Percentiles rank a stretch among this genome's conserved stretches.
These are phyloP conservation scores for Sparassis latifolia DNA, from an alignment of 1,284 basidiomycete species.

Conservation along the genomic window DNA sequence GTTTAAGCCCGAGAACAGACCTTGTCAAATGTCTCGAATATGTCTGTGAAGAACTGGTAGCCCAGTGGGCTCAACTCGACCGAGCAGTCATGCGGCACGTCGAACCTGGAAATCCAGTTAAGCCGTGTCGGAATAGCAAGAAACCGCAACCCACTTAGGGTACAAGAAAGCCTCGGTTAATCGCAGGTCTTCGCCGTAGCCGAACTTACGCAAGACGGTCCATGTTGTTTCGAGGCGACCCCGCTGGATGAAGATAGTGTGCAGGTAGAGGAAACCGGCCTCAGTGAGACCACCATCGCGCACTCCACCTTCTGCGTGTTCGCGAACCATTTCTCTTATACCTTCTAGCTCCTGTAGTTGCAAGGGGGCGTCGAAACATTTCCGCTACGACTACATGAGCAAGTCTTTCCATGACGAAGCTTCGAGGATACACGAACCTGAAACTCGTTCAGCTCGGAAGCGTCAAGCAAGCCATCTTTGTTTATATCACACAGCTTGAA, in stretches of 20 bases:
- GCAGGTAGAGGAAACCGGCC: conserved; percentile 89
- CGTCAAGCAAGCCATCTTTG: conserved; percentile 90
- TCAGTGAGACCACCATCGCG: conserved; percentile 82
- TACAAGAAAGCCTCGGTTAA: conserved; percentile 83
- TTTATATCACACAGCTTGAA: conserved; percentile 95
- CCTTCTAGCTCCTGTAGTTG: conserved; percentile 92
- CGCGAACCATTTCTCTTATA: conserved; percentile 80
- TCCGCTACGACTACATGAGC: conserved; percentile 47
- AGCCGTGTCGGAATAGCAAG: conserved; percentile 8
- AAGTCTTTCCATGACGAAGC: conserved; percentile 1
- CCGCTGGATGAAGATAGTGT: conserved; percentile 96
- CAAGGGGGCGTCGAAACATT: conserved; percentile 92
- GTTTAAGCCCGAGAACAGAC: conserved; percentile 30
- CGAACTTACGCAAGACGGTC: conserved; percentile 93
- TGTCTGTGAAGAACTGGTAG: conserved; percentile 96
- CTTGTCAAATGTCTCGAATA: conserved; percentile 96
- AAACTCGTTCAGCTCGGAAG: conserved; percentile 92
- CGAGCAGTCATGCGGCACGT: conserved; percentile 89
- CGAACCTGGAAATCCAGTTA: conserved; percentile 54
- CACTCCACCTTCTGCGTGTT: conserved; percentile 65
- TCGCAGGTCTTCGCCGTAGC: conserved; percentile 91
- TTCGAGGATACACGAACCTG: conserved; percentile 49
- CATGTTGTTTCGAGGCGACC: conserved; percentile 97
- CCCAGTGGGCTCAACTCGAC: conserved; percentile 92
- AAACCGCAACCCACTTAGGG: conserved; percentile 57